These are phyloP conservation scores for Barnettozyma hawaiiensis DNA, from an alignment of 1,139 yeast genomes.

Conservation along the genomic window DNA sequence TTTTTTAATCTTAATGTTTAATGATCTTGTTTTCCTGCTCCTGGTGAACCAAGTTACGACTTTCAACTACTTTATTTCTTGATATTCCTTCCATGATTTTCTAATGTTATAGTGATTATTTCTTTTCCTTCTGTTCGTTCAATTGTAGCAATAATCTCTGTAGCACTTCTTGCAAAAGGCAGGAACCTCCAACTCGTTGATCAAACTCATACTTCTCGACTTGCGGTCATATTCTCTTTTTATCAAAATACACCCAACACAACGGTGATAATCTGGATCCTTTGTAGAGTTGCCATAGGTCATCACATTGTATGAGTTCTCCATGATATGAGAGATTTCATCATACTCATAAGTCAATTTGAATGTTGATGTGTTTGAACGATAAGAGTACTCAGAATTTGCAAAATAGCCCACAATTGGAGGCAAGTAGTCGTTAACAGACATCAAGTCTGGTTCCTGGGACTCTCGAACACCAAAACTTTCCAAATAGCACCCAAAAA, in stretches of 20 bases:
- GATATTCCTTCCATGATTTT: neutral
- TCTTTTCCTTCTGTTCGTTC: too few species aligned
- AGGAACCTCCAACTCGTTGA: conserved; percentile 26
- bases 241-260: conserved; percentile 55
- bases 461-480: conserved; percentile 18
- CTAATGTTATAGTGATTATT: conserved; percentile 13
- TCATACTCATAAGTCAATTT: conserved; percentile 42
- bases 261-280: conserved; percentile 38
- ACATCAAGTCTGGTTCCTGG: conserved; percentile 7
- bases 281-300: conserved; percentile 38
- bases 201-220: conserved; percentile 21
- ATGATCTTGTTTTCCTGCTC: neutral
- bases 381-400: conserved; percentile 37
- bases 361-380: conserved; percentile 57
- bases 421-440: conserved; percentile 32
- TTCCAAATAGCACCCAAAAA: conserved; percentile 50
- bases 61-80: neutral
- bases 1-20: neutral
- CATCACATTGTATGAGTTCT: conserved; percentile 49
- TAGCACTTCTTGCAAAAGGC: conserved; percentile 35
- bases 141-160: conserved; percentile 34
- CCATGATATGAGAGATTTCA: conserved; percentile 42
- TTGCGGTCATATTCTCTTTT: conserved; percentile 49
- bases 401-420: conserved; percentile 53
- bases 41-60: neutral